These are phyloP conservation scores for Cordyceps cicadae DNA, from an alignment of 2,329 filamentous ascomycete genomes.

Conservation along the genomic window DNA sequence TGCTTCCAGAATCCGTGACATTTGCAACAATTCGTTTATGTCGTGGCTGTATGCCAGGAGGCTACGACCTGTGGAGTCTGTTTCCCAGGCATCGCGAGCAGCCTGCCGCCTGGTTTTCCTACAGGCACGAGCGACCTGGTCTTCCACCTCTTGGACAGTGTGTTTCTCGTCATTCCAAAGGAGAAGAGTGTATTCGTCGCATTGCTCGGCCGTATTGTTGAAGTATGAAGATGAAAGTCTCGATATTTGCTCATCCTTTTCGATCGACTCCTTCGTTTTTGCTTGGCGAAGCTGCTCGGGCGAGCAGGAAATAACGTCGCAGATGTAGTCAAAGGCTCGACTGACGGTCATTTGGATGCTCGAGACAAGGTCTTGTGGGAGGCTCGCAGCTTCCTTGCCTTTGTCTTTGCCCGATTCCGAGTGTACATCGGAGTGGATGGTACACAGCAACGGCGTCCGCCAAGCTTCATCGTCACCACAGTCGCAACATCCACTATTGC, in stretches of 20 bases:
- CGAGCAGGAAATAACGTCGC: slow-evolving; percentile 95
- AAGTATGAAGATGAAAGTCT: slow-evolving; percentile 63
- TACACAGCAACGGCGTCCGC: slow-evolving; percentile 79
- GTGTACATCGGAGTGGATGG: slow-evolving; percentile 70
- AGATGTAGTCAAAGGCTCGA: slow-evolving; percentile 84
- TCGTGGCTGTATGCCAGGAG: slow-evolving; percentile 70
- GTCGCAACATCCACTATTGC: slow-evolving; percentile 94
- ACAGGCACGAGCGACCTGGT: slow-evolving; percentile 87
- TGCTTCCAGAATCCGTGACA: slow-evolving; percentile 82
- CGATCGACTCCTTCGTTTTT: slow-evolving; percentile 75
- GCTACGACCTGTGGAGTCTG: slow-evolving; percentile 79
- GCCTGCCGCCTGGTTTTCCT: slow-evolving; percentile 62
- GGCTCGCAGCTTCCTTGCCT: slow-evolving; percentile 45
- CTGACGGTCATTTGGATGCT: slow-evolving; percentile 81
- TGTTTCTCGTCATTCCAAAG: slow-evolving; percentile 99
- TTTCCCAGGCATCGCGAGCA: slow-evolving; percentile 70
- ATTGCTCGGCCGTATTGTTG: slow-evolving; percentile 45
- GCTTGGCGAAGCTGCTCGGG: slow-evolving; percentile 85
- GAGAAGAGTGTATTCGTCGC: slow-evolving; percentile 67
- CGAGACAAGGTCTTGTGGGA: slow-evolving; percentile 68
- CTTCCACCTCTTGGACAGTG: slow-evolving; percentile 80
- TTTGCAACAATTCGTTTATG: slow-evolving; percentile 62
- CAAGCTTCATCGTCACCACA: slow-evolving; percentile 95
- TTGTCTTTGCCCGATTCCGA: slow-evolving; percentile 50
- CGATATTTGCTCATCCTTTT: slow-evolving; percentile 72